Evolutionary conservation across 345 rosid species (phyloP).

Genomic region (Mallotus nudiflorus): DNA sequence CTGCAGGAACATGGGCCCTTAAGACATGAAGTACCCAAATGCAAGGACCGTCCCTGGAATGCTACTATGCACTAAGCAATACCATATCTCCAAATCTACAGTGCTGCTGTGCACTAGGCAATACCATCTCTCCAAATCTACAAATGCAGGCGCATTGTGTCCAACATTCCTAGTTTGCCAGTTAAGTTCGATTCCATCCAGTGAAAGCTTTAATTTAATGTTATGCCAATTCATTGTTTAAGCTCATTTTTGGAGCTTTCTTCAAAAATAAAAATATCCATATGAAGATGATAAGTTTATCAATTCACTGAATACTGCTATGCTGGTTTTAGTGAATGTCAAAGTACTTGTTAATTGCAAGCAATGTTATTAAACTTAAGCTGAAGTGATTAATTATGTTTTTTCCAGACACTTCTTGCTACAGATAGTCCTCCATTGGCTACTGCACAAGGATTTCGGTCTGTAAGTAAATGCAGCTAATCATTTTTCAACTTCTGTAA

Average conservation of each 20-base stretch:
- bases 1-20: background rate
- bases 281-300: background rate
- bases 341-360: background rate
- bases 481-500: background rate
- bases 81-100: too few species aligned
- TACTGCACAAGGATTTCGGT: conserved; percentile 61
- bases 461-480: conserved; percentile 41
- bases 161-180: conserved; percentile 56
- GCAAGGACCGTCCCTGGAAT: background rate
- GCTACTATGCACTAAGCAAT: too few species aligned
- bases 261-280: too few species aligned
- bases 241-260: background rate
- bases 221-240: background rate
- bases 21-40: background rate
- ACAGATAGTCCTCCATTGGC: conserved; percentile 52
- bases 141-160: conserved; percentile 64
- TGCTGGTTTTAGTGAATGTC: too few species aligned
- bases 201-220: conserved; percentile 1
- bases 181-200: conserved; percentile 44
- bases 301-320: background rate
- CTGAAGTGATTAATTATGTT: conserved; percentile 3
- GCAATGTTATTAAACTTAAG: conserved; percentile 1
- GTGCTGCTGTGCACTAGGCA: too few species aligned
- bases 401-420: conserved; percentile 52
- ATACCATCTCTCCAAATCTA: conserved; percentile 82